Evolutionary conservation across 2,329 filamentous ascomycete genomes (phyloP), one percentile per base, ranked within the genome.

Genomic region (Pseudopithomyces chartarum): DNA sequence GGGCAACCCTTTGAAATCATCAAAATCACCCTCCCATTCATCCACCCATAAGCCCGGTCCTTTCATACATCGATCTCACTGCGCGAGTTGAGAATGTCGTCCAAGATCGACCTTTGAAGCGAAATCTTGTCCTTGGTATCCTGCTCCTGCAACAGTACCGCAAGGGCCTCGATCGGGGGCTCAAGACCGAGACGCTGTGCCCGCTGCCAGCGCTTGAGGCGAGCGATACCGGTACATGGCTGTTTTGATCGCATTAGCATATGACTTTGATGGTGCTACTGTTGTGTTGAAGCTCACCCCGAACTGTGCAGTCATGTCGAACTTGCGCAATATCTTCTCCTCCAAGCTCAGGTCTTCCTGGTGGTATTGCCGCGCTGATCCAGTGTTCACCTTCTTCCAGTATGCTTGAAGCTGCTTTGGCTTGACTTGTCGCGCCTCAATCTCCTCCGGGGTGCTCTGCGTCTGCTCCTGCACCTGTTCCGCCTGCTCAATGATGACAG

Each of bases 251-350:
- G 10, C 10, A 4, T 87, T 38, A 32, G 32, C 36, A 17, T 17
- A 10, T 13, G 36, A 7, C 15, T 29, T 12, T 6, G 15, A n/a
- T 15, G n/a, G 10, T 12, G 10, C 2, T 23, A 15, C 3, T 17
- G 42, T 52, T 17, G 42, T 52, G 33, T 34, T 29, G 4, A 8
- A 29, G 49, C 90, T 80, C 86, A 96, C 92, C 55, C 95, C 95
- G 74, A 91, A 99, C 69, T 97, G 91, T 58, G 85, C 91, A 70
- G 89, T 95, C 63, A 96, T 89, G 74, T 99, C 95, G 77, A 95
- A 99, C 73, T 97, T 91, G 61, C 94, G 83, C 68, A 98, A 77
- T 23, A 98, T 87, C 81, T 94, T 97, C 82, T 98, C 93, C 54
- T 89, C 83, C 44, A 90, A 64, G 11, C 81, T 84, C 64, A 98